These are phyloP conservation scores for Lasiosphaeris hirsuta DNA, from an alignment of 495 filamentous ascomycete genomes.

Conservation along the genomic window DNA sequence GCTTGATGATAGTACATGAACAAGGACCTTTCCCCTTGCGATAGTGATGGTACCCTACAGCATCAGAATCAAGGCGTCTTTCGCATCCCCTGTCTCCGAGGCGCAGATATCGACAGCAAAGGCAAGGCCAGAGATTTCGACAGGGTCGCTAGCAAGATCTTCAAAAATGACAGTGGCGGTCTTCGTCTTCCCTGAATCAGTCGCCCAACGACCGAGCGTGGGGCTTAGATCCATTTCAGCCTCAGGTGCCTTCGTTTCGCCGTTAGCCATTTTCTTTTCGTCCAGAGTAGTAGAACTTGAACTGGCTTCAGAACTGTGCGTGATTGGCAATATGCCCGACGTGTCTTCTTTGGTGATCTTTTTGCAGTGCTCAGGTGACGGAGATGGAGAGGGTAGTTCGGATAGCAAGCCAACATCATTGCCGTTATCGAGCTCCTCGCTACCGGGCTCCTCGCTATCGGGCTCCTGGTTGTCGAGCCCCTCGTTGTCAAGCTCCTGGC, in stretches of 20 bases:
- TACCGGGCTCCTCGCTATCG: too few relatives aligned
- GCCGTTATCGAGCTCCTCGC: too few relatives aligned
- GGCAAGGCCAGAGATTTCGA: constrained; percentile 21
- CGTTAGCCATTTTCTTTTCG: neutral
- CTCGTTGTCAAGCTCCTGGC: too few relatives aligned
- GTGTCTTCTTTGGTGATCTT: too few relatives aligned
- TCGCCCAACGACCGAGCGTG: constrained; percentile 23
- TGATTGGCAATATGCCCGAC: too few relatives aligned
- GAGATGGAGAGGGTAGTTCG: too few relatives aligned
- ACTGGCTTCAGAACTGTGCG: too few relatives aligned
- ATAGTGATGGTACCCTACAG: constrained; percentile 7
- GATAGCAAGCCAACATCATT: too few relatives aligned
- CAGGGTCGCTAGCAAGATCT: neutral
- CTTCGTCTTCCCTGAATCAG: neutral
- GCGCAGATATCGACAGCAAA: constrained; percentile 25
- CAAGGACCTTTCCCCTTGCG: too few relatives aligned
- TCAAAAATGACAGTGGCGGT: too few relatives aligned
- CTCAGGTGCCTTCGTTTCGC: constrained; percentile 9
- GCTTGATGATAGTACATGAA: neutral
- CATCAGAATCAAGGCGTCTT: constrained; percentile 16
- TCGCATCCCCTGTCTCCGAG: neutral
- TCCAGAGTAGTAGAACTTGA: neutral
- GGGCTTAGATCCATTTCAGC: constrained; percentile 28
- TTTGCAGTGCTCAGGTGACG: too few relatives aligned
- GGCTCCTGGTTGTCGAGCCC: too few relatives aligned